Conservation (phyloP, 495 filamentous ascomycete species). For the Xylaria bambusicola region DNA sequence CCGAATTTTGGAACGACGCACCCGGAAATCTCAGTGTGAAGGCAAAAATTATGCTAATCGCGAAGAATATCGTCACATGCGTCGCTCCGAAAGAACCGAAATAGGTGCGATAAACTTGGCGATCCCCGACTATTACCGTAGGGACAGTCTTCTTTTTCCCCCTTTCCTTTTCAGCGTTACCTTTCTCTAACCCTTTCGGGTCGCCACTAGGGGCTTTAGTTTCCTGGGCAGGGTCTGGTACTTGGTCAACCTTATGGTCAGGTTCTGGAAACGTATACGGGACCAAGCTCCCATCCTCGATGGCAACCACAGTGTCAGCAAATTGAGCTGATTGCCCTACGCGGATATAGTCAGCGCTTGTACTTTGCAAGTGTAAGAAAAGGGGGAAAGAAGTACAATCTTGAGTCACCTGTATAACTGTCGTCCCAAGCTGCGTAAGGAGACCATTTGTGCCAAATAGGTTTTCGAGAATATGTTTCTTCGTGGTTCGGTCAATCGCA, state of each 20-base stretch:
- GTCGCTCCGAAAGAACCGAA: conserved; percentile 9
- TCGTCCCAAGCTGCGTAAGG: conserved; percentile 8
- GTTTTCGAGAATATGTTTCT: conserved; percentile 11
- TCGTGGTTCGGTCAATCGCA: conserved; percentile 16
- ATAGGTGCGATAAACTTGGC: conserved; percentile 19
- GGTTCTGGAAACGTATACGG: neutral
- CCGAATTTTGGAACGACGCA: conserved; percentile 14
- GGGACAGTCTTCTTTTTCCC: neutral
- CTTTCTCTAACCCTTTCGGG: neutral
- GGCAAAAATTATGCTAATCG: conserved; percentile 7
- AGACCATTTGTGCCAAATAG: conserved; percentile 17
- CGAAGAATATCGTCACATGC: conserved; percentile 7
- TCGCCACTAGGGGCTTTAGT: neutral
- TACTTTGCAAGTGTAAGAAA: neutral
- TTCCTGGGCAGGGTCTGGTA: neutral
- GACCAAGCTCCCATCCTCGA: neutral
- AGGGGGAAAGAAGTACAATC: conserved; percentile 7
- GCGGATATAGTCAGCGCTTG: neutral
- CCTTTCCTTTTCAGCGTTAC: neutral
- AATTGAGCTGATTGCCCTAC: conserved; percentile 6
- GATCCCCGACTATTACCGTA: conserved; percentile 4
- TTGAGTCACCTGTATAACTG: conserved; percentile 13
- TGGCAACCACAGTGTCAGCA: conserved; percentile 1
- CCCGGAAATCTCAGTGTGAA: conserved; percentile 16
- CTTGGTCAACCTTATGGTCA: neutral